Evolutionary conservation across 176 grass and related monocot species (phyloP), one percentile per base, ranked within the genome.

Genomic region (Oryza meyeriana): DNA sequence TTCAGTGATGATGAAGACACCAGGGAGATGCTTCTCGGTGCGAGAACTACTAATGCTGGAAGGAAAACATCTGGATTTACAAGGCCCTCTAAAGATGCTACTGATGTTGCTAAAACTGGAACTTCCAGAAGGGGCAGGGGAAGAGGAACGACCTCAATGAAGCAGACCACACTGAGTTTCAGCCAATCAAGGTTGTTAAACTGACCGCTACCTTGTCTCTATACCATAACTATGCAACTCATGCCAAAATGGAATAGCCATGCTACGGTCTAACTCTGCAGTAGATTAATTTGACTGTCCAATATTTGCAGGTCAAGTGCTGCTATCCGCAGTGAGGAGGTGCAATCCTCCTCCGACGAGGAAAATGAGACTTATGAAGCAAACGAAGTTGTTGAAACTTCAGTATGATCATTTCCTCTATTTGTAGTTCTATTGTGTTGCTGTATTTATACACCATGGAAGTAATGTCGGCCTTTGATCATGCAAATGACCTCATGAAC

Each of bases 1-100:
- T 94, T 91, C 57, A 91, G 89, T 72, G 89, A 91, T 65, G 92
- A 94, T 41, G 89, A 94, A 63, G 89, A 94, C 79, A 91, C 87
- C 31, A 87, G 89, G 74, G 84, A 89, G 36, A 83, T 83, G 36
- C 87, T 91, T 63, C 87, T 81, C 24, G 72, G 78, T 76, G 50
- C 74, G 64, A 90, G 71, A 50, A 48, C 79, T 47, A 47, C 80
- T 76, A 50, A 82, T 22, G 75, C 61, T 59, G 83, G 74, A 83
- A 85, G 83, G 61, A 91, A 87, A 79, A 33, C 67, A 75, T 88
- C 82, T 71, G 89, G 85, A 26, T 85, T 81, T 85, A 82, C 82
- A 75, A 88, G 77, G 71, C 76, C 85, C 14, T 91, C 86, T 41
- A 87, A 88, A 78, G 82, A 91, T 79, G 27, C 57, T 83, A 59